A percentile compares a stretch with the other conserved stretches of the same genome.
phyloP scores from a whole-genome alignment of 495 filamentous ascomycete species.

The Friedmanniomyces endolithicus region DNA sequence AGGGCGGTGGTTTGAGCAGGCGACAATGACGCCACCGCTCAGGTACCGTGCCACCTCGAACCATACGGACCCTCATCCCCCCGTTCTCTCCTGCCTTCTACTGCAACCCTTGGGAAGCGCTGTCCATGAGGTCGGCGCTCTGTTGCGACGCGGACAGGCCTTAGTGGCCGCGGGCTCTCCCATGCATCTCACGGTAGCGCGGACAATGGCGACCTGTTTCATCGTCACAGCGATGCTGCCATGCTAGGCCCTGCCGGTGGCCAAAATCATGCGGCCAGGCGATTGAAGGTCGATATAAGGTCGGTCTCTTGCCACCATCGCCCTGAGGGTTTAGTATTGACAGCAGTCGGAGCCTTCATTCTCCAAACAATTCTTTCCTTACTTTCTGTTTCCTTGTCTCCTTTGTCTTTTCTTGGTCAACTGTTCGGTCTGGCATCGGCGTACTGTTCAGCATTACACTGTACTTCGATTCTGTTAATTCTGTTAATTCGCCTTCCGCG shows the following conservation, averaged over 20 bases:
- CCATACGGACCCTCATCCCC: neutral
- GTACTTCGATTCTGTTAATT: neutral
- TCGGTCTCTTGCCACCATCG: conserved; percentile 4
- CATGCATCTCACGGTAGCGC: neutral
- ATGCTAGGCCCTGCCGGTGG: neutral
- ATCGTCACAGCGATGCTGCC: neutral
- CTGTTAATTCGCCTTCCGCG: neutral
- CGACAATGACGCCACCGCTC: conserved; percentile 1
- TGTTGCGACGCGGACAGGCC: neutral
- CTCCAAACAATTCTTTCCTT: conserved; percentile 4
- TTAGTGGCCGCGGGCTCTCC: neutral
- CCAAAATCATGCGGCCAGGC: neutral
- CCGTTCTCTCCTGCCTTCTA: neutral
- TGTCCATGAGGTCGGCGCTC: neutral
- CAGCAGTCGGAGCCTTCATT: neutral
- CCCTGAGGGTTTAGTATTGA: neutral
- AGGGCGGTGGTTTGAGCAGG: conserved; percentile 6
- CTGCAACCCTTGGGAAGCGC: neutral
- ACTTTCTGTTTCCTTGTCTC: conserved; percentile 17
- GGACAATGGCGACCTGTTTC: neutral
- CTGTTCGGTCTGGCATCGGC: conserved; percentile 16
- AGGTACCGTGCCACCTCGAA: neutral
- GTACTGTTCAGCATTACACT: neutral
- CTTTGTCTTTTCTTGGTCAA: conserved; percentile 15
- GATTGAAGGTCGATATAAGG: conserved; percentile 10